Base-by-base conservation (phyloP, 2,329 filamentous ascomycete species). In the Gnomoniopsis smithogilvyi region DNA sequence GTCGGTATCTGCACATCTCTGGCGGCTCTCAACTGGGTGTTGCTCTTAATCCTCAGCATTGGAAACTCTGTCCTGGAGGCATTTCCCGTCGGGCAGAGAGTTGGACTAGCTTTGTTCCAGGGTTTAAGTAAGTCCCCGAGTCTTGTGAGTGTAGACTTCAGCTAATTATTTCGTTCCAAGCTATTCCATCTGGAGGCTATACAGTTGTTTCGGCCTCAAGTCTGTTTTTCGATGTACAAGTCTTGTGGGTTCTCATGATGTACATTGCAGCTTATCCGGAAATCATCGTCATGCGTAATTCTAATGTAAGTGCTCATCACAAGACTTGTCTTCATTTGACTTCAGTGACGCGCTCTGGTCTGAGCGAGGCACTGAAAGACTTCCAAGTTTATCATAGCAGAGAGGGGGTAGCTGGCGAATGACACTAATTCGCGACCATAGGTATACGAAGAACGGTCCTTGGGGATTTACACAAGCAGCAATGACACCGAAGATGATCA, bases 381-480 rank as follows among this genome's bases (percentile, higher is more conserved):
- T n/a, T n/a, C n/a, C n/a, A n/a, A n/a, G n/a, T n/a, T n/a, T n/a
- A n/a, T n/a, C n/a, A n/a, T n/a, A n/a, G n/a, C n/a, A n/a, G n/a
- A n/a, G n/a, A n/a, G n/a, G n/a, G n/a, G n/a, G n/a, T n/a, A n/a
- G 17, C 17, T 15, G 12, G 45, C 24, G 6, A 10, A 36, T 50
- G 38, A 56, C 22, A 17, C 43, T 6, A 33, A 33, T 11, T 17
- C 19, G 8, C 3, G 38, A 2, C 43, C 43, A 14, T 7, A 62
- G 60, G 79, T 82, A 24, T 85, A 85, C 64, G 82, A 85, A 69
- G 81, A 85, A 62, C 73, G 79, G 3, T 80, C 77, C 1, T 71
- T 84, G 2, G 81, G 81, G 0, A 72, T 80, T 6, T 75, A 78
- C 55, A 67, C 67, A 26, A 66, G 65, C 41, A 55, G 43, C 38